Percentiles rank a stretch among this genome's conserved stretches.
These are phyloP conservation scores for Phytophthora pinifolia DNA, from an alignment of 352 stramenopile genomes.

Conservation along the genomic window DNA sequence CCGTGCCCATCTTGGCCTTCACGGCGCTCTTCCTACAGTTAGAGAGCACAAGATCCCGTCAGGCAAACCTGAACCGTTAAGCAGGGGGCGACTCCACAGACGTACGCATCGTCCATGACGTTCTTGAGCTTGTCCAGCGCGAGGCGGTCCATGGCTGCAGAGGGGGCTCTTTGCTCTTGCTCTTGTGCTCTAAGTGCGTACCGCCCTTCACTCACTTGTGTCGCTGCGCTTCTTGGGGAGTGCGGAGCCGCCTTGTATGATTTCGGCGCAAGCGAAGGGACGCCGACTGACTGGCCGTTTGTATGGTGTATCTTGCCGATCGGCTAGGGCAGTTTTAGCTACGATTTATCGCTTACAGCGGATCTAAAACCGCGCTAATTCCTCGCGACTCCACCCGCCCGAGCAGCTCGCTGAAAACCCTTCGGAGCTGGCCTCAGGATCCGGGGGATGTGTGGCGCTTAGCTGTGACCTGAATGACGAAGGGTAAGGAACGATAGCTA, in stretches of 20 bases:
- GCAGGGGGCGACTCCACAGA: conserved; percentile 4
- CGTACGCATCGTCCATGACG: conserved; percentile 87
- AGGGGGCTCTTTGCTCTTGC: conserved; percentile 7
- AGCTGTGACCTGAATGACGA: too few relatives aligned
- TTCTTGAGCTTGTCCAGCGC: conserved; percentile 87
- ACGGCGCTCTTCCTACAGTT: conserved; percentile 76
- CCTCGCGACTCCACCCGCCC: too few relatives aligned
- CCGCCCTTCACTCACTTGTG: conserved; percentile 1
- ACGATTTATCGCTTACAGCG: too few relatives aligned
- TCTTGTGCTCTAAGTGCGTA: neutral
- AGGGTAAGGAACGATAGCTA: too few relatives aligned
- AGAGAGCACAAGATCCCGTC: conserved; percentile 6
- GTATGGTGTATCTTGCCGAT: conserved; percentile 26
- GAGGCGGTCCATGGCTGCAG: conserved; percentile 75
- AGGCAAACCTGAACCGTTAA: conserved; percentile 4
- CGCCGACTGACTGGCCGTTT: conserved; percentile 22
- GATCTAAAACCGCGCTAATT: too few relatives aligned
- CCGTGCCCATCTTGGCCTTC: conserved; percentile 85
- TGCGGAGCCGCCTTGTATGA: conserved; percentile 9
- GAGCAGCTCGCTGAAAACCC: too few relatives aligned
- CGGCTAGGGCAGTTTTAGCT: neutral
- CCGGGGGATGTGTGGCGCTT: too few relatives aligned
- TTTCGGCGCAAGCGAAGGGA: conserved; percentile 25
- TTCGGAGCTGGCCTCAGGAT: too few relatives aligned
- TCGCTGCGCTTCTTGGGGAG: conserved; percentile 8